phyloP scores from a whole-genome alignment of 768 basidiomycete species.

The Xerocomellus amylosporus region DNA sequence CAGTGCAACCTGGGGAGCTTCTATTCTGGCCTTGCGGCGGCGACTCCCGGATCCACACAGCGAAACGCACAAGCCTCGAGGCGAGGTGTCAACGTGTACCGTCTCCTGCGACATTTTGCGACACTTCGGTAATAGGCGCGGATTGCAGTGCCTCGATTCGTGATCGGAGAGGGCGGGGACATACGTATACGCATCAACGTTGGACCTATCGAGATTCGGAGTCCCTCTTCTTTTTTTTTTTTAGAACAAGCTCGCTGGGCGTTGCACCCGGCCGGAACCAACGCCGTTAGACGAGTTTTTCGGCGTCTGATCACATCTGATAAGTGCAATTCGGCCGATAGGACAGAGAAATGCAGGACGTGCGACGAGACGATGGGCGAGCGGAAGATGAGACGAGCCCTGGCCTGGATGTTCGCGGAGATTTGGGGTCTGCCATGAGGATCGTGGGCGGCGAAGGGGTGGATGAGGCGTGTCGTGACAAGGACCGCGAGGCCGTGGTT shows the following conservation, averaged over 20 bases:
- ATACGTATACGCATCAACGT: background rate
- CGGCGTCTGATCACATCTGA: background rate
- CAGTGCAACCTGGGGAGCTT: background rate
- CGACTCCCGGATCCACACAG: background rate
- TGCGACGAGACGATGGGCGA: constrained; percentile 1
- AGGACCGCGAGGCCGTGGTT: constrained; percentile 17
- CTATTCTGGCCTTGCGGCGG: background rate
- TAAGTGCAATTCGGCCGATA: constrained; percentile 6
- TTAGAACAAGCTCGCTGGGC: constrained; percentile 1
- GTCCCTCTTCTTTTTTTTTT: background rate
- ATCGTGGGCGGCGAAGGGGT: constrained; percentile 20
- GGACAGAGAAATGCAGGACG: constrained; percentile 1
- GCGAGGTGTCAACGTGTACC: constrained; percentile 11
- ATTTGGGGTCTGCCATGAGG: constrained; percentile 28
- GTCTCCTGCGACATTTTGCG: constrained; percentile 4
- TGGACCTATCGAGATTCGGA: background rate
- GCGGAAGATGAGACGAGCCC: background rate
- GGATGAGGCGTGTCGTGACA: constrained; percentile 24
- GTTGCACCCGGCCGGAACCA: background rate
- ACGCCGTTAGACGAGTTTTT: background rate
- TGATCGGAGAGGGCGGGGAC: constrained; percentile 12
- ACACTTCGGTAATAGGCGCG: constrained; percentile 7
- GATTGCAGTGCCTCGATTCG: constrained; percentile 1
- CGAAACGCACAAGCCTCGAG: background rate
- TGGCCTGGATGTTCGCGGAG: constrained; percentile 18